phyloP scores from a whole-genome alignment of 495 filamentous ascomycete species.

The Xylaria acuta region DNA sequence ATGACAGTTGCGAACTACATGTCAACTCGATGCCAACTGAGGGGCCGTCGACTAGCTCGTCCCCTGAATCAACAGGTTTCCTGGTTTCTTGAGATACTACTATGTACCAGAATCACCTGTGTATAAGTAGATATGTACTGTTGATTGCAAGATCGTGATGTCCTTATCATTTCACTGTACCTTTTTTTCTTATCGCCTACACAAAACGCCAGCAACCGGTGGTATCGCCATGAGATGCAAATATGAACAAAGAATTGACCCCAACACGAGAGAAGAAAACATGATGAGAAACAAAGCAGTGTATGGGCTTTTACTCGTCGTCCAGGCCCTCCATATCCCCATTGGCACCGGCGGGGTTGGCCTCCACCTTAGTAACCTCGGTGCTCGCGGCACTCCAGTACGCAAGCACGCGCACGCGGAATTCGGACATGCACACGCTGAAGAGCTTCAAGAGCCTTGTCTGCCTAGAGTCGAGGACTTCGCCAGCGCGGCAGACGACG shows the following conservation, averaged over 20 bases:
- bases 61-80: background rate
- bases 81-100: background rate
- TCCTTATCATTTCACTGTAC: constrained; percentile 14
- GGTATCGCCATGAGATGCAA: constrained; percentile 43
- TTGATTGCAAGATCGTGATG: constrained; percentile 19
- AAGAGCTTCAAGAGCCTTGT: constrained; percentile 94
- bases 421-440: constrained; percentile 86
- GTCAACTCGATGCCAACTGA: background rate
- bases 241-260: constrained; percentile 28
- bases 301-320: constrained; percentile 29
- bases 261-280: background rate
- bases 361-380: constrained; percentile 61
- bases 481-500: constrained; percentile 79
- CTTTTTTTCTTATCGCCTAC: constrained; percentile 31
- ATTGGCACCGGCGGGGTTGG: constrained; percentile 29
- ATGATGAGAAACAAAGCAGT: background rate
- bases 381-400: constrained; percentile 69
- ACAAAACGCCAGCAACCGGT: constrained; percentile 42
- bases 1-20: background rate
- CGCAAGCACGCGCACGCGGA: constrained; percentile 77
- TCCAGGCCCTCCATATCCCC: constrained; percentile 36
- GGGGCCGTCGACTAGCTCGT: background rate
- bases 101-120: background rate
- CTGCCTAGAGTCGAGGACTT: constrained; percentile 84
- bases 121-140: constrained; percentile 1